Conservation (phyloP, 768 basidiomycete species). For the Leccinum rimulosum region DNA sequence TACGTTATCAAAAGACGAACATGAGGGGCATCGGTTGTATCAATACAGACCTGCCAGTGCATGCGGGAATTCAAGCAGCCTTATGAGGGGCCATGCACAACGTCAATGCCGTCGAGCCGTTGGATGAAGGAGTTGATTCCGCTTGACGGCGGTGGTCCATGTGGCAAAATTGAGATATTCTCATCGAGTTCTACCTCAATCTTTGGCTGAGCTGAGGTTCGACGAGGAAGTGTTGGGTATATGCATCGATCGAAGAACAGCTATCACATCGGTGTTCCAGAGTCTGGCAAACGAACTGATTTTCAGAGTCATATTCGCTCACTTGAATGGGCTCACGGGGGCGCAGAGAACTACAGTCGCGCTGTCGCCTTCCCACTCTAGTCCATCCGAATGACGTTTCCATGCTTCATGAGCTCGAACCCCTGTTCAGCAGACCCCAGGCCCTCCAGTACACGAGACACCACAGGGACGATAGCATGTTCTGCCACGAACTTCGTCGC, state of each 20-base stretch:
- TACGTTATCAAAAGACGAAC: conserved; percentile 21
- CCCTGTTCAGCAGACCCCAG: conserved; percentile 64
- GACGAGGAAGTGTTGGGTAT: no score
- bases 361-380: conserved; percentile 21
- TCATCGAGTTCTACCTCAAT: no score
- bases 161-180: no score
- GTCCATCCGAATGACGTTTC: conserved; percentile 53
- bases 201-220: no score
- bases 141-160: conserved; percentile 50
- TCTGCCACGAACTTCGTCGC: conserved; percentile 68
- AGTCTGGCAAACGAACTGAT: background rate
- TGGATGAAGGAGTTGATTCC: conserved; percentile 61
- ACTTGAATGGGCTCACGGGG: background rate
- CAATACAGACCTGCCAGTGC: conserved; percentile 46
- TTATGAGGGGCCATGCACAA: conserved; percentile 74
- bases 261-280: background rate
- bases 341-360: conserved; percentile 15
- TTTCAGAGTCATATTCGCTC: background rate
- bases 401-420: conserved; percentile 62
- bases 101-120: conserved; percentile 64
- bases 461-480: conserved; percentile 66
- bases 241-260: background rate
- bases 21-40: no score
- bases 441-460: conserved; percentile 67
- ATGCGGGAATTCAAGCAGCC: conserved; percentile 39